These are phyloP conservation scores for Kwoniella bestiolae DNA, from an alignment of 768 basidiomycete genomes.

Conservation along the genomic window DNA sequence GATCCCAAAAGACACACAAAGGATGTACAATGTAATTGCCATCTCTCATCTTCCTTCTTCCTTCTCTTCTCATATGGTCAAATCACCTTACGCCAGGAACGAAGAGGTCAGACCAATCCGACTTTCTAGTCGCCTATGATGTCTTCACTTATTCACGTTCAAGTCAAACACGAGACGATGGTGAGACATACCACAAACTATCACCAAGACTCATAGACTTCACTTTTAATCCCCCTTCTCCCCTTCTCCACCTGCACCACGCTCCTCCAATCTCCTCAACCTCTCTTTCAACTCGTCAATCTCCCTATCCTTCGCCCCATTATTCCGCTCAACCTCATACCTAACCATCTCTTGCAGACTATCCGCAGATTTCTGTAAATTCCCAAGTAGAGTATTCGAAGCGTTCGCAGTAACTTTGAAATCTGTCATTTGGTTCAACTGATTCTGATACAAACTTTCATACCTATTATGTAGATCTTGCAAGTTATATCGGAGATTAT, in stretches of 20 bases:
- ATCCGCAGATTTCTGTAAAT: conserved; percentile 43
- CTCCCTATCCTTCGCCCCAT: conserved; percentile 23
- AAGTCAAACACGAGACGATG: no score
- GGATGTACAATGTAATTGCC: background rate
- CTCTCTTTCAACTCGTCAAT: conserved; percentile 49
- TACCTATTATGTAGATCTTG: conserved; percentile 39
- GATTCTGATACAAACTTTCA: conserved; percentile 29
- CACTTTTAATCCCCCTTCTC: conserved; percentile 1
- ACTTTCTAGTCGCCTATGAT: no score
- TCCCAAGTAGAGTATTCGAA: conserved; percentile 35
- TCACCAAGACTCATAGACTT: no score
- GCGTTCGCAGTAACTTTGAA: conserved; percentile 39
- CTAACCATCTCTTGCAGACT: conserved; percentile 52
- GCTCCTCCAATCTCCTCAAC: conserved; percentile 46
- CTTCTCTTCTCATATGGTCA: background rate
- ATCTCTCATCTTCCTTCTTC: background rate
- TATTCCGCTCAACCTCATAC: conserved; percentile 43
- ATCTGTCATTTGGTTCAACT: conserved; percentile 35
- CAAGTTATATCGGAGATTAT: conserved; percentile 31
- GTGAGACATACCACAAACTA: no score
- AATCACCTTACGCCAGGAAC: no score
- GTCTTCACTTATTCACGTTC: no score
- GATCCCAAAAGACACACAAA: background rate
- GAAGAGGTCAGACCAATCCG: no score
- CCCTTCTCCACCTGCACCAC: background rate